phyloP scores from a whole-genome alignment of 1,284 basidiomycete species.

The Trichosporon inkin region DNA sequence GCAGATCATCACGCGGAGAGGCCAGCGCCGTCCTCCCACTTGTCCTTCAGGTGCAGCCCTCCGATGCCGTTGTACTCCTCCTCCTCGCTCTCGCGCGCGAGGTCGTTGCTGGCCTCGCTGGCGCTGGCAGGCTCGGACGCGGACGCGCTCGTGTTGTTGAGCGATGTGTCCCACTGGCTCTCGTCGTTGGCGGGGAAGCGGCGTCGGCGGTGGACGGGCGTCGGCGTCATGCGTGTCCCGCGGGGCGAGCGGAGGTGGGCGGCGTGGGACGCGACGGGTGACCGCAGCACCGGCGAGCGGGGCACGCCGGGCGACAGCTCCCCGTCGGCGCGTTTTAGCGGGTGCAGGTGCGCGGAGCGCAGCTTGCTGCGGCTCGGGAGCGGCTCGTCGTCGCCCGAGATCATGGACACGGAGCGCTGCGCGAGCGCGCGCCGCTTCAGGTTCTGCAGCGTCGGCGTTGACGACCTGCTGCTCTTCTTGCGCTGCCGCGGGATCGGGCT shows the following conservation, averaged over 20 bases:
- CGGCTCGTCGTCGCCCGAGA: background rate
- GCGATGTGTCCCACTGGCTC: slow-evolving; percentile 10
- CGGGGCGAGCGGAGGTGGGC: background rate
- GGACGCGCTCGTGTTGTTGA: background rate
- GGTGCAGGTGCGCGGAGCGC: background rate
- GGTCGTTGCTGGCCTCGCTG: slow-evolving; percentile 7
- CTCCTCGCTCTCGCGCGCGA: background rate
- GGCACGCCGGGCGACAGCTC: background rate
- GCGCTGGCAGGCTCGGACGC: background rate
- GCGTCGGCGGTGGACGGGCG: background rate
- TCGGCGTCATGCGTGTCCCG: background rate
- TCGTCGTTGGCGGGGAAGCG: slow-evolving; percentile 19
- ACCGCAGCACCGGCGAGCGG: background rate
- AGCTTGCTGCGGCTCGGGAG: background rate
- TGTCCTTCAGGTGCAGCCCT: background rate
- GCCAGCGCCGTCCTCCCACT: background rate
- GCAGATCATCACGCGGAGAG: background rate
- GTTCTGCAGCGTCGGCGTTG: slow-evolving; percentile 5
- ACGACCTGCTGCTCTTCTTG: background rate
- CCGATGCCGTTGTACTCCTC: slow-evolving; percentile 5
- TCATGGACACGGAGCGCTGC: background rate
- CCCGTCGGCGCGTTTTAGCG: background rate
- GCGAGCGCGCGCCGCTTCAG: background rate
- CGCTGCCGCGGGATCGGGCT: background rate
- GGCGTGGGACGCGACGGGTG: background rate